Conservation (phyloP, 257 asterid species). For the Scutellaria galericulata region DNA sequence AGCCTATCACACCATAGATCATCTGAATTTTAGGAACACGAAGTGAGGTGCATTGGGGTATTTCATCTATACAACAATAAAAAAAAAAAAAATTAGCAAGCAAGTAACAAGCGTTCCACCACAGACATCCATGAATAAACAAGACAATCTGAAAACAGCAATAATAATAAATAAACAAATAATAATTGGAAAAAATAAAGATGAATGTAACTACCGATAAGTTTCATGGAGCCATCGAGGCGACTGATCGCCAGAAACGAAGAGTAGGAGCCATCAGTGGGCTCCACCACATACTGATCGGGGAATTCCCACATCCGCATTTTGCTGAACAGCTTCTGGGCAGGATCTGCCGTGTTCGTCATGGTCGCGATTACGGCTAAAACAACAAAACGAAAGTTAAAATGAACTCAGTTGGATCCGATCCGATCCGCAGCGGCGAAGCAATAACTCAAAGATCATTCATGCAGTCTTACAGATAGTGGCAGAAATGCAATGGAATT, state of each 20-base stretch:
- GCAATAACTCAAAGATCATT: constrained; percentile 21
- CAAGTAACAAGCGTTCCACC: not conserved
- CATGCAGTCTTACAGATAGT: constrained; percentile 30
- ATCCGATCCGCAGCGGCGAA: constrained; percentile 31
- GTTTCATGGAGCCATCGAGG: constrained; percentile 76
- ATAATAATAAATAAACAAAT: not conserved
- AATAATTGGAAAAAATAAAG: not conserved
- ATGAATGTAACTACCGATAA: constrained; percentile 49
- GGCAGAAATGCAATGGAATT: constrained; percentile 31
- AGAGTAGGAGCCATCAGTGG: constrained; percentile 81
- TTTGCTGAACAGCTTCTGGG: constrained; percentile 69
- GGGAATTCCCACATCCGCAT: constrained; percentile 97
- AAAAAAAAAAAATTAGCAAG: not conserved
- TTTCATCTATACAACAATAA: constrained; percentile 56
- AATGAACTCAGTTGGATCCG: constrained; percentile 28
- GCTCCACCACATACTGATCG: constrained; percentile 87
- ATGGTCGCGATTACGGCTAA: constrained; percentile 39
- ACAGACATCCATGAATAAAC: not conserved
- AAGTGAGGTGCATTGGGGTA: constrained; percentile 68
- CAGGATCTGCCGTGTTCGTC: constrained; percentile 82
- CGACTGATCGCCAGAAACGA: constrained; percentile 70
- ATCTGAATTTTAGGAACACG: constrained; percentile 87
- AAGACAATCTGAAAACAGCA: not conserved
- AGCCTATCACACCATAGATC: constrained; percentile 86
- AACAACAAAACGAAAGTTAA: constrained; percentile 15